phyloP scores from a whole-genome alignment of 176 grass and related monocot genomes.

The Carex myosuroides region DNA sequence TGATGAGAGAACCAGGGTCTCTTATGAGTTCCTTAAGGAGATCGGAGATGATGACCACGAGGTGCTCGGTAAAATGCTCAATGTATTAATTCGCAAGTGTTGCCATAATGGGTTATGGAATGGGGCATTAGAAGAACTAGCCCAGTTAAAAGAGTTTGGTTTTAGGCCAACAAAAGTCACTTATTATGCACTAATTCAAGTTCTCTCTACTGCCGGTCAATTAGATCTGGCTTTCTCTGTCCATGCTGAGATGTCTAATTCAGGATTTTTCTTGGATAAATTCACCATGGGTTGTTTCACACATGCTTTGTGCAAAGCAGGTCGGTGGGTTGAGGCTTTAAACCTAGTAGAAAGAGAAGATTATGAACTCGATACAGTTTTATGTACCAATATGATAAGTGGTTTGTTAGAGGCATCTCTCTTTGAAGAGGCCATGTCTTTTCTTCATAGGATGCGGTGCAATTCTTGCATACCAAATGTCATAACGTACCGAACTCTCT shows the following conservation, averaged over 20 bases:
- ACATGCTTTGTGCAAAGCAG: slow-evolving; percentile 53
- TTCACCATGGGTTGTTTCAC: slow-evolving; percentile 64
- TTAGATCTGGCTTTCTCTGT: slow-evolving; percentile 67
- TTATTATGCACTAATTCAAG: slow-evolving; percentile 71
- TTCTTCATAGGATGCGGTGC: slow-evolving; percentile 86
- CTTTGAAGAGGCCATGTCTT: slow-evolving; percentile 83
- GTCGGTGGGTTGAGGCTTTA: slow-evolving; percentile 55
- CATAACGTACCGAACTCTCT: slow-evolving; percentile 83
- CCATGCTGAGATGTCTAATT: slow-evolving; percentile 76
- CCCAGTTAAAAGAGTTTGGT: slow-evolving; percentile 68
- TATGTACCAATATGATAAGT: slow-evolving; percentile 88
- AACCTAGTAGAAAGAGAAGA: slow-evolving; percentile 75
- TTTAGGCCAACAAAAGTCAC: slow-evolving; percentile 56
- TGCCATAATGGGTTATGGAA: slow-evolving; percentile 49
- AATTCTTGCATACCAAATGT: slow-evolving; percentile 82
- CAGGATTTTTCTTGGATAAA: slow-evolving; percentile 59
- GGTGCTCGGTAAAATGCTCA: slow-evolving; percentile 82
- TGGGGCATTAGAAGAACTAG: slow-evolving; percentile 74
- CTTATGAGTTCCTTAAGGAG: slow-evolving; percentile 60
- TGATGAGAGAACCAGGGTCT: slow-evolving; percentile 37
- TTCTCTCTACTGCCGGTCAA: slow-evolving; percentile 48
- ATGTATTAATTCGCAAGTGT: slow-evolving; percentile 67
- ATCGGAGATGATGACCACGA: slow-evolving; percentile 71
- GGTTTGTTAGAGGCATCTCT: slow-evolving; percentile 91
- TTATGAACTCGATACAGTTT: slow-evolving; percentile 74